Percentiles rank a stretch among this genome's conserved stretches.
phyloP scores from a whole-genome alignment of 495 filamentous ascomycete species.

The Aspergillus diversus region DNA sequence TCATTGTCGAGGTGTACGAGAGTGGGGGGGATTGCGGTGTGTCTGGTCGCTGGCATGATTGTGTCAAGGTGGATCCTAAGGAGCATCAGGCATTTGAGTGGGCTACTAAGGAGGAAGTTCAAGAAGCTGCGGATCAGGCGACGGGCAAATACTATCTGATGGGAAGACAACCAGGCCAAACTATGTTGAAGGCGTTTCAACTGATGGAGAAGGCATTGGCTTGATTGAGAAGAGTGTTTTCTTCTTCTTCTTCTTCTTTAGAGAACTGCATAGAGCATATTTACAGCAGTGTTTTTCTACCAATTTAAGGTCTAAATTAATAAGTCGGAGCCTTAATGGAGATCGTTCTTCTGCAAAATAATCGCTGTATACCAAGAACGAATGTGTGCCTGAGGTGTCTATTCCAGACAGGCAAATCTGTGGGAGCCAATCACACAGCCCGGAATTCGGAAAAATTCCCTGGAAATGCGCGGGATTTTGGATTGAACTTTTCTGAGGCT shows the following conservation, averaged over 20 bases:
- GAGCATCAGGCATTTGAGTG: slow-evolving; percentile 53
- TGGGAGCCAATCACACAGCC: not conserved
- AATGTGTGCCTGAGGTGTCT: not conserved
- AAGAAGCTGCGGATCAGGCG: slow-evolving; percentile 25
- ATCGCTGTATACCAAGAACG: not conserved
- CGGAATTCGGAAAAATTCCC: not conserved
- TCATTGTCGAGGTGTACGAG: slow-evolving; percentile 44
- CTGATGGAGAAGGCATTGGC: slow-evolving; percentile 5
- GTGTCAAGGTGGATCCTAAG: slow-evolving; percentile 38
- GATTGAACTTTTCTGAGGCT: too few species aligned
- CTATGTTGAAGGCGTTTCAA: slow-evolving; percentile 24
- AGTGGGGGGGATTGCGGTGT: not conserved
- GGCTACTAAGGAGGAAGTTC: slow-evolving; percentile 47
- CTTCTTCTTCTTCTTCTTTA: too few species aligned
- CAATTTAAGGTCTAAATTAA: too few species aligned
- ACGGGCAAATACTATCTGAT: slow-evolving; percentile 22
- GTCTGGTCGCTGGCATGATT: slow-evolving; percentile 28
- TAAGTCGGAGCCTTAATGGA: too few species aligned
- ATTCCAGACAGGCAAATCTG: not conserved
- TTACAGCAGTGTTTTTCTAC: too few species aligned
- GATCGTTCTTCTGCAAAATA: too few species aligned
- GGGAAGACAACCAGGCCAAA: slow-evolving; percentile 17
- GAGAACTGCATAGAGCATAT: too few species aligned
- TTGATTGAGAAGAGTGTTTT: not conserved
- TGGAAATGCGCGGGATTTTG: too few species aligned